Base-by-base conservation (phyloP, 805 yeast species). In the Candida sanyiensis region DNA sequence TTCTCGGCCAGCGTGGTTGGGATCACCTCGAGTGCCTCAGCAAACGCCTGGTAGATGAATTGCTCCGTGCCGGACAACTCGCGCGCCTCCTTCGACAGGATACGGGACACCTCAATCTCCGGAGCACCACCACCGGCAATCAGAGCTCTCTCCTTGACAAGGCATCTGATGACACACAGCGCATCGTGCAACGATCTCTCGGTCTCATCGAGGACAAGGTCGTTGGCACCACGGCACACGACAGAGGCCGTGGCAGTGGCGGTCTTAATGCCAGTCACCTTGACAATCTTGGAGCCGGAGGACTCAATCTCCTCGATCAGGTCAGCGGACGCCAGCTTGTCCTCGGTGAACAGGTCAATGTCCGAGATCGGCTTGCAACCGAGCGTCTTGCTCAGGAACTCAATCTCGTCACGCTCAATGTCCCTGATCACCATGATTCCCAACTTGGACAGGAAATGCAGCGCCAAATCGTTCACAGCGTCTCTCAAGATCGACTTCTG, bases 91-190 rank as follows among this genome's bases (percentile, higher is more conserved):
- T 80, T 89, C 60, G 82, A 84, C 57, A 93, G 95, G 10, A 97
- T 96, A 63, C 85, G 85, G 9, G 97, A 83, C 95, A 93, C 90
- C 53, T 88, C 73, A 94, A 93, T 81, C 58, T 90, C 98, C 33
- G 97, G 95, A 6, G 98, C 97, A 54, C 97, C 98, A 47, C 98
- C 99, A 53, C 99, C 99, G 11, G 97, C 96, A 65, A 93, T 88
- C 57, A 96, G 85, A 53, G 90, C 79, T 13, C 96, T 84, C 54
- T 87, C 94, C 51, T 75, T 79, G 83, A 59, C 95, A 68, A 46
- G 83, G 71, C 40, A 87, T 94, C 16, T 96, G 88, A 85, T 47
- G 84, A 73, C 38, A 73, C 99, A 93, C 42, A 93, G 72, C 0
- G 98, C 97, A 63, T 93, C 99, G 57, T 93, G 99, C 47, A 93